Evolutionary conservation across 1,139 yeast genomes (phyloP).

Genomic region (Taphrina deformans): DNA sequence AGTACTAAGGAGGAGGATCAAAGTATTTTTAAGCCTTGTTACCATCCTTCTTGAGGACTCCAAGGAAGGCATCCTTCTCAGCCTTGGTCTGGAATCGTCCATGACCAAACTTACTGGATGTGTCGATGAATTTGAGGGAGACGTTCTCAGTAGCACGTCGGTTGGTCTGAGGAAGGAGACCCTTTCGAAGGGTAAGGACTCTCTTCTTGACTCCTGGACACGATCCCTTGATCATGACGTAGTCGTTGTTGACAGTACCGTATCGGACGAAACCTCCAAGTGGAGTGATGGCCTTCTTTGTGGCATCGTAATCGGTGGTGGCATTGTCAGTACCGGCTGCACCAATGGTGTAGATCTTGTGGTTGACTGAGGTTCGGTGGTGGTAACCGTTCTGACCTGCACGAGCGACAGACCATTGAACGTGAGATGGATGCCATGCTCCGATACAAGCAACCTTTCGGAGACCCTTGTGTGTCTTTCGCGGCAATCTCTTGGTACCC

Average conservation of each 20-base stretch:
- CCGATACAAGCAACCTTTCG: constrained; percentile 99
- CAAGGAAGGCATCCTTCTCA: constrained; percentile 99
- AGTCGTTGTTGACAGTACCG: constrained; percentile 98
- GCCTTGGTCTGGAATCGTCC: constrained; percentile 99
- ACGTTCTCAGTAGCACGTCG: constrained; percentile 97
- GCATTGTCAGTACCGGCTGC: constrained; percentile 84
- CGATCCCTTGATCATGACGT: constrained; percentile 95
- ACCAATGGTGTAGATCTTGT: constrained; percentile 99
- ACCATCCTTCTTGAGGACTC: constrained; percentile 95
- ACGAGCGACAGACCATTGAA: constrained; percentile 99
- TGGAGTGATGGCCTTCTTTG: constrained; percentile 99
- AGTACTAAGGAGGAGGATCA: background rate
- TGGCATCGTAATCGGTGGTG: constrained; percentile 98
- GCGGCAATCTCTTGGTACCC: constrained; percentile 99
- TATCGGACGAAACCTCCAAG: constrained; percentile 99
- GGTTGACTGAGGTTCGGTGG: constrained; percentile 99
- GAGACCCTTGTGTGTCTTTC: constrained; percentile 99
- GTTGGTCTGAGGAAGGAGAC: constrained; percentile 95
- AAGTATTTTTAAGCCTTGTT: constrained; percentile 3
- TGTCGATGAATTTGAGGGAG: constrained; percentile 98
- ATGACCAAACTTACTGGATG: constrained; percentile 99
- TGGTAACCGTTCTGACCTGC: constrained; percentile 99
- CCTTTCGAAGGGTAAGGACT: constrained; percentile 97
- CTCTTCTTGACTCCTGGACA: constrained; percentile 99
- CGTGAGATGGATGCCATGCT: constrained; percentile 99